These are phyloP conservation scores for Phytophthora fragariae DNA, from an alignment of 352 stramenopile genomes.

Conservation along the genomic window DNA sequence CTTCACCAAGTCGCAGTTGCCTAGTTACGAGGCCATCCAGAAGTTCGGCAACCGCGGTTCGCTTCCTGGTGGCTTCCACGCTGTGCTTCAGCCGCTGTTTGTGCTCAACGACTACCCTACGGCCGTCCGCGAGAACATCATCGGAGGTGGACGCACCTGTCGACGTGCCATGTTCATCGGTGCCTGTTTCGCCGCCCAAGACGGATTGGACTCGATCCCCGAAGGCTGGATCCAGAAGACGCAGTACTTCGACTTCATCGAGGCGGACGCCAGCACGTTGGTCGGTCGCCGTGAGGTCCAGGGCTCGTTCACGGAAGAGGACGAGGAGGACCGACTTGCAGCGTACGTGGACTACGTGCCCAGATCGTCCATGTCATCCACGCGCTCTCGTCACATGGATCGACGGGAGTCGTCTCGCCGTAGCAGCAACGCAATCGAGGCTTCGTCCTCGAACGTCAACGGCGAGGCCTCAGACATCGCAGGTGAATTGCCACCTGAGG, in stretches of 20 bases:
- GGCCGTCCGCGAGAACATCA: constrained; percentile 85
- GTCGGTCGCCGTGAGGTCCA: constrained; percentile 74
- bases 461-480: constrained; percentile 25
- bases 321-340: constrained; percentile 47
- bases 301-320: constrained; percentile 61
- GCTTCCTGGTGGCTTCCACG: constrained; percentile 72
- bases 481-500: constrained; percentile 26
- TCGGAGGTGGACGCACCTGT: constrained; percentile 78
- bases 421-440: constrained; percentile 31
- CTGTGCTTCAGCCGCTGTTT: constrained; percentile 81
- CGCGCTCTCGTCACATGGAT: constrained; percentile 37
- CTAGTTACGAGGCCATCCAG: constrained; percentile 84
- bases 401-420: constrained; percentile 29
- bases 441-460: constrained; percentile 27
- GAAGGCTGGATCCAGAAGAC: constrained; percentile 84
- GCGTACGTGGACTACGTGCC: constrained; percentile 72
- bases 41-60: constrained; percentile 85
- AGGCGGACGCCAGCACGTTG: constrained; percentile 74
- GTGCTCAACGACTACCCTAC: constrained; percentile 83
- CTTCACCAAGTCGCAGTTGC: constrained; percentile 84
- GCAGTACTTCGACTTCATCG: constrained; percentile 85
- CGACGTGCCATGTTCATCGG: constrained; percentile 85
- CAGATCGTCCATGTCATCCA: constrained; percentile 52
- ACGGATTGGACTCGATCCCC: constrained; percentile 71
- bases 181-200: constrained; percentile 81